phyloP scores from a whole-genome alignment of 2,329 filamentous ascomycete genomes.

The Trichophyton mentagrophytes region DNA sequence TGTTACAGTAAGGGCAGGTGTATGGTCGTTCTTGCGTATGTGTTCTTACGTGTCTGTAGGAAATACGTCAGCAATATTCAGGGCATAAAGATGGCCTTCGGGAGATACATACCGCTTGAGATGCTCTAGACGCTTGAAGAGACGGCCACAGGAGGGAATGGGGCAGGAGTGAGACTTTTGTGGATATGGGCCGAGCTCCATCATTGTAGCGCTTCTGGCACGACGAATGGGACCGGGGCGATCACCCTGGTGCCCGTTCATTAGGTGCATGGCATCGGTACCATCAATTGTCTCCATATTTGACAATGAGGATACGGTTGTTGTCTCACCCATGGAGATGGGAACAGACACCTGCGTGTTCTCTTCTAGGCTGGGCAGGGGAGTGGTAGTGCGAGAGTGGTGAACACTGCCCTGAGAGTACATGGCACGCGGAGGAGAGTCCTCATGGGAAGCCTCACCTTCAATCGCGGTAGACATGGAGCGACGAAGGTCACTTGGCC shows the following conservation, averaged over 20 bases:
- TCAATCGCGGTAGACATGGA: constrained; percentile 82
- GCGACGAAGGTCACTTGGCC: constrained; percentile 78
- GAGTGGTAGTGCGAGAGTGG: constrained; percentile 84
- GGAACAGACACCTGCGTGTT: constrained; percentile 57
- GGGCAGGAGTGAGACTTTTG: constrained; percentile 98
- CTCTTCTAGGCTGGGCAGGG: constrained; percentile 70
- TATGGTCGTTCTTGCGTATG: constrained; percentile 99
- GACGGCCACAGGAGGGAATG: constrained; percentile 91
- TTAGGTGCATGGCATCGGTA: constrained; percentile 24
- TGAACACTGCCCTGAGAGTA: constrained; percentile 36
- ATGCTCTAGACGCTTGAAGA: constrained; percentile 98
- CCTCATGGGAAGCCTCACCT: constrained; percentile 62
- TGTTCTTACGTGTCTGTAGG: constrained; percentile 82
- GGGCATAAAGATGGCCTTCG: constrained; percentile 34
- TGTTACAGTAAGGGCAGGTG: constrained; percentile 93
- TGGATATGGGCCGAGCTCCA: constrained; percentile 91
- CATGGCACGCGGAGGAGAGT: constrained; percentile 54
- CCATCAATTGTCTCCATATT: constrained; percentile 50
- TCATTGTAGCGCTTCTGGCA: constrained; percentile 86
- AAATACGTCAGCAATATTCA: constrained; percentile 16
- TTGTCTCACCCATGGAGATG: constrained; percentile 49
- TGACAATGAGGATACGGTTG: constrained; percentile 44
- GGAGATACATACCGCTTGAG: constrained; percentile 65
- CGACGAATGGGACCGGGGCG: constrained; percentile 67
- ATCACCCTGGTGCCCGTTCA: constrained; percentile 35